Conservation (phyloP, 2,329 filamentous ascomycete genomes). For the Aspergillus floridensis region DNA sequence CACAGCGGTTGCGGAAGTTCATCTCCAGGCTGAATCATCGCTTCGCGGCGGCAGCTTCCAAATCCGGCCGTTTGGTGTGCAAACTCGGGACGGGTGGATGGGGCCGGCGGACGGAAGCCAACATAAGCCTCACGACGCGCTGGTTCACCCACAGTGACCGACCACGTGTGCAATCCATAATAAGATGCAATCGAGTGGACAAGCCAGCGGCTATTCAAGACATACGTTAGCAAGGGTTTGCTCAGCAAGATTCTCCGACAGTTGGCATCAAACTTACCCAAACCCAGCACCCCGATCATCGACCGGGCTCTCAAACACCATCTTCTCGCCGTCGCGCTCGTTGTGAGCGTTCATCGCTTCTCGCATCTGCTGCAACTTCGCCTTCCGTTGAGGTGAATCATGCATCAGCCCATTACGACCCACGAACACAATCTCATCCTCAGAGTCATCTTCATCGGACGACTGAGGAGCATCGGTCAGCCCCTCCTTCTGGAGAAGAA, state of each 20-base stretch:
- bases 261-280: conserved; percentile 58
- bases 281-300: conserved; percentile 76
- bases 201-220: conserved; percentile 71
- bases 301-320: conserved; percentile 78
- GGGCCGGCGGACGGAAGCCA: conserved; percentile 53
- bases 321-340: conserved; percentile 57
- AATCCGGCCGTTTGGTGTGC: conserved; percentile 21
- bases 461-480: conserved; percentile 44
- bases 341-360: conserved; percentile 27
- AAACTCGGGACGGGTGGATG: conserved; percentile 27
- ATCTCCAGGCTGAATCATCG: conserved; percentile 34
- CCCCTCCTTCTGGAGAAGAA: conserved; percentile 47
- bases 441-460: conserved; percentile 51
- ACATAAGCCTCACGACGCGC: conserved; percentile 79
- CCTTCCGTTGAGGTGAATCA: conserved; percentile 55
- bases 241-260: not conserved
- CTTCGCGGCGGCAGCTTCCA: conserved; percentile 26
- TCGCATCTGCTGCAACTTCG: conserved; percentile 50
- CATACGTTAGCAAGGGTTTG: conserved; percentile 15
- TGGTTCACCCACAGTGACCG: conserved; percentile 68
- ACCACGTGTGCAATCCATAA: conserved; percentile 83
- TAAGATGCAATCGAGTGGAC: conserved; percentile 90
- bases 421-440: conserved; percentile 91
- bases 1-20: conserved; percentile 40
- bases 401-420: conserved; percentile 66